Percentiles rank a stretch among this genome's conserved stretches.
Evolutionary conservation across 176 grass and related monocot genomes (phyloP).

Genomic region (Musa schizocarpa): DNA sequence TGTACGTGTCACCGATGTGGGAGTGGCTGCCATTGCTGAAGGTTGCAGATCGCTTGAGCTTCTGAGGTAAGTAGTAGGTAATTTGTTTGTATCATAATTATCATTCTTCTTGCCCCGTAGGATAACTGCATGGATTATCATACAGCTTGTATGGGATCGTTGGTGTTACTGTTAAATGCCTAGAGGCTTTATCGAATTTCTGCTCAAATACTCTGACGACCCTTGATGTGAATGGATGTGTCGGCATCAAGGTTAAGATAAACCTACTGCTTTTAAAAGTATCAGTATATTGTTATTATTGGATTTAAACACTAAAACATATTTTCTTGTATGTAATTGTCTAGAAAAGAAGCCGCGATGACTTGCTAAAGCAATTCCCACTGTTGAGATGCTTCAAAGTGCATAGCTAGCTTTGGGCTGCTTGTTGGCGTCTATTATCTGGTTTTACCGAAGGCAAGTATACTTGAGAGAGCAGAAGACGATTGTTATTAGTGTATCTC

Average conservation of each 20-base stretch:
- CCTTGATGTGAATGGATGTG: constrained; percentile 87
- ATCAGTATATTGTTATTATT: neutral
- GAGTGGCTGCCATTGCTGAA: constrained; percentile 60
- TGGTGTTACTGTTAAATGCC: constrained; percentile 70
- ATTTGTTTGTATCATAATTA: constrained; percentile 1
- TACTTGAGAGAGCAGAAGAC: no score
- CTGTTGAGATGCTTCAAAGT: constrained; percentile 72
- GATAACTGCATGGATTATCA: constrained; percentile 1
- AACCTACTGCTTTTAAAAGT: neutral
- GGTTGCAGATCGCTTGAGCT: constrained; percentile 52
- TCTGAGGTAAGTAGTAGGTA: constrained; percentile 45
- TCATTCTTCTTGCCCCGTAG: neutral
- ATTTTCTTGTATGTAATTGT: neutral
- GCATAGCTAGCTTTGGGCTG: constrained; percentile 34
- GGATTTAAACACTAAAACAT: neutral
- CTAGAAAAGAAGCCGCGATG: constrained; percentile 57
- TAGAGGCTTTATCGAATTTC: constrained; percentile 60
- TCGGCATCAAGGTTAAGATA: constrained; percentile 60
- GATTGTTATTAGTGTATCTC: no score
- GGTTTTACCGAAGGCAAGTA: no score
- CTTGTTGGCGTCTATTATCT: neutral
- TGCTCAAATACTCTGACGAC: constrained; percentile 58
- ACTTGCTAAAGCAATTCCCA: constrained; percentile 55
- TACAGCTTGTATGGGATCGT: constrained; percentile 78
- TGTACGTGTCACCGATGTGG: constrained; percentile 70